phyloP scores from a whole-genome alignment of 129 eudicot genomes.

The Escallonia herrerae region DNA sequence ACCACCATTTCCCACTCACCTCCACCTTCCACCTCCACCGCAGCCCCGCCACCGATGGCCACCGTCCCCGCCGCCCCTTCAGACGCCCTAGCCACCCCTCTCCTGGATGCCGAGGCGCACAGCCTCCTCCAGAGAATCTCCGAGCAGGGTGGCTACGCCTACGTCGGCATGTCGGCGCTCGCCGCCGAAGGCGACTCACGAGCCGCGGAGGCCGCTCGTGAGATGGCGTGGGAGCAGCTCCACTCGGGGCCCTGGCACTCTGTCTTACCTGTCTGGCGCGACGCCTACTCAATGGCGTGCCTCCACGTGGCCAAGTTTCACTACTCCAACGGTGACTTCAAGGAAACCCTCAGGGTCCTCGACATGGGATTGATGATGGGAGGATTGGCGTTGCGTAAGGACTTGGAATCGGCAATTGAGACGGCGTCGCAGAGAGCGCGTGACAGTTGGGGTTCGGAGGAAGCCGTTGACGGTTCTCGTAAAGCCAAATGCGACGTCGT shows the following conservation, averaged over 20 bases:
- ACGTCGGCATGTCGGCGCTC: conserved; percentile 46
- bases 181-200: conserved; percentile 46
- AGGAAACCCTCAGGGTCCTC: conserved; percentile 54
- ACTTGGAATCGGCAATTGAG: conserved; percentile 52
- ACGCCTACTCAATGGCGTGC: conserved; percentile 95
- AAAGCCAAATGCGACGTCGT: not conserved
- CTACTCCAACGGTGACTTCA: conserved; percentile 35
- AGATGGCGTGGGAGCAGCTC: conserved; percentile 99
- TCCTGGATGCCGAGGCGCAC: conserved; percentile 25
- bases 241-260: conserved; percentile 98
- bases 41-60: not conserved
- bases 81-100: conserved; percentile 33
- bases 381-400: conserved; percentile 50
- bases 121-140: conserved; percentile 47
- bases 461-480: conserved; percentile 12
- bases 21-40: too few species aligned
- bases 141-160: conserved; percentile 83
- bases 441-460: not conserved
- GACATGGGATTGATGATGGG: conserved; percentile 98
- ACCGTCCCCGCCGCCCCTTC: conserved; percentile 32
- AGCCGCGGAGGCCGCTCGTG: conserved; percentile 96
- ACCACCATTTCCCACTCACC: too few species aligned
- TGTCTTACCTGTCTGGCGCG: conserved; percentile 81
- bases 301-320: conserved; percentile 59
- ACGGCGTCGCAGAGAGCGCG: conserved; percentile 29